Conservation (phyloP, 2,329 filamentous ascomycete genomes). For the Aspergillus novoparasiticus region DNA sequence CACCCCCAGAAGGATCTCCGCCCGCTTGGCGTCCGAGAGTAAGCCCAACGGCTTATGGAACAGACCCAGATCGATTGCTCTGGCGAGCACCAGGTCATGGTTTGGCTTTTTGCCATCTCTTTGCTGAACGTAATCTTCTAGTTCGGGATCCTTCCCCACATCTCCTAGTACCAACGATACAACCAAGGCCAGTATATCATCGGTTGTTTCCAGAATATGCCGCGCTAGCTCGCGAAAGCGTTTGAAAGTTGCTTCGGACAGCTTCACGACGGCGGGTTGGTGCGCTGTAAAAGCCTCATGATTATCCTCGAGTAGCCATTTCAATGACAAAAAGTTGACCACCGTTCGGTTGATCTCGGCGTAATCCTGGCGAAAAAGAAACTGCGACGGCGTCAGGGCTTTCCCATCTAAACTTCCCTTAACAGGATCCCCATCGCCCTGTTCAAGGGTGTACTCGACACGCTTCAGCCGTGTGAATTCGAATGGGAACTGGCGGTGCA, state of each 20-base stretch:
- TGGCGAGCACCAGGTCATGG: not conserved
- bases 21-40: not conserved
- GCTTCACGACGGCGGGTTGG: slow-evolving; percentile 26
- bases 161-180: slow-evolving; percentile 42
- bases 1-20: not conserved
- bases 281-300: slow-evolving; percentile 36
- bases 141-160: slow-evolving; percentile 40
- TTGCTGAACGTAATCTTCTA: not conserved
- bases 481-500: not conserved
- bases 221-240: slow-evolving; percentile 20
- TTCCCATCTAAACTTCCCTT: not conserved
- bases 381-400: slow-evolving; percentile 8
- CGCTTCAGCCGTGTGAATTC: not conserved
- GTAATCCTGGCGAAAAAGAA: slow-evolving; percentile 27
- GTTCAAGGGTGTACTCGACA: not conserved
- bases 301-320: slow-evolving; percentile 40
- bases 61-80: not conserved
- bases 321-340: slow-evolving; percentile 37
- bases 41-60: not conserved
- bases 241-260: slow-evolving; percentile 34
- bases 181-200: slow-evolving; percentile 35
- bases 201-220: slow-evolving; percentile 5
- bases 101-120: not conserved
- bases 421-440: not conserved
- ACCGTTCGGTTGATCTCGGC: slow-evolving; percentile 45